Evolutionary conservation across 2,329 filamentous ascomycete species (phyloP), one percentile per base, ranked within the genome.

Genomic region (Cytospora chrysosperma): DNA sequence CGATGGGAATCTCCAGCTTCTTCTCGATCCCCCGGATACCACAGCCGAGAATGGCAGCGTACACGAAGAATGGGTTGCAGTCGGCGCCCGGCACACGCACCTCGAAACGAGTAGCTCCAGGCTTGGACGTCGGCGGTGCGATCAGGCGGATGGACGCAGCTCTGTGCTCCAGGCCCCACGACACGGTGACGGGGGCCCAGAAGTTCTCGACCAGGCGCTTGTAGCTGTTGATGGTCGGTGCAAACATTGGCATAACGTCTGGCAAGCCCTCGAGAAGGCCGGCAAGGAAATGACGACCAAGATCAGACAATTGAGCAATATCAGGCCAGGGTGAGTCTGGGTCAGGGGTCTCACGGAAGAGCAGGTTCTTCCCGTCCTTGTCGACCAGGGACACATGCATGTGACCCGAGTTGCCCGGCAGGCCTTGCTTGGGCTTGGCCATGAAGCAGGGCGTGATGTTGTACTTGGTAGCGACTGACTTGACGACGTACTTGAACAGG

Each of bases 131-230:
- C 0, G 95, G 94, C 15, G 94, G 94, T 0, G 92, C 87, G 69
- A 99, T 97, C 37, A 99, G 78, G 21, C 95, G 86, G 68, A 99
- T 90, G 0, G 91, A 96, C 0, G 95, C 94, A 6, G 93, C 93
- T 66, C 95, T 91, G 75, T 99, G 94, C 77, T 98, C 95, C 6
- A 97, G 79, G 0, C 95, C 95, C 95, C 95, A 99, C 0, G 92
- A 97, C 0, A 98, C 95, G 0, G 94, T 97, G 7, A 99, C 95
- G 0, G 95, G 95, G 0, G 95, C 95, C 95, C 95, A 99, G 78
- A 97, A 98, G 78, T 98, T 98, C 80, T 99, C 95, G 2, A 99
- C 95, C 0, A 99, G 84, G 4, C 95, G 89, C 79, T 99, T 99
- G 82, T 99, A 99, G 66, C 92, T 96, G 82, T 99, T 99, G 72